Base-by-base conservation (phyloP, 2,329 filamentous ascomycete species). In the Colletotrichum phormii region DNA sequence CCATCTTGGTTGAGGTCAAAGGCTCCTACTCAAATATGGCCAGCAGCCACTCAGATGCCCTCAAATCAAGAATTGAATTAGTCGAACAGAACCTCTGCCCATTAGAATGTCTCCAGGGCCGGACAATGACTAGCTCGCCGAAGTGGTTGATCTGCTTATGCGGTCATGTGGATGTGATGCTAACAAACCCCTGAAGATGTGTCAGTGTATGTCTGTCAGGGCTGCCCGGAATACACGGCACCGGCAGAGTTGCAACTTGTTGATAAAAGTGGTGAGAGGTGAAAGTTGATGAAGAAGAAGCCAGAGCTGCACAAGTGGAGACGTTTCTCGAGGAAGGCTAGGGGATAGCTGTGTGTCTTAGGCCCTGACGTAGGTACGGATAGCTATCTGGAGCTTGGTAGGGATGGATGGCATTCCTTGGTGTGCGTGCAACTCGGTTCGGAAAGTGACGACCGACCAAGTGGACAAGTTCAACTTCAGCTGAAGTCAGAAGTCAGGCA, bases 401-500 rank as follows among this genome's bases (percentile, higher is more conserved):
- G 37, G 67, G 53, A 58, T 65, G 67, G 53, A 64, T 69, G 55
- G 24, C 35, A 55, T 59, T 31, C 26, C 35, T 33, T 26, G 35
- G 18, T 42, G 29, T 35, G 37, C 24, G 35, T 35, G 18, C 33
- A 22, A 31, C 29, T 57, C 29, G 4, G 24, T 15, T 13, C 29
- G 49, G 54, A 11, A 37, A 37, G 42, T 31, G 26, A 15, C 26
- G 26, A 62, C 5, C 4, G 42, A 15, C 46, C 33, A 29, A 35
- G 12, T 63, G 64, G 55, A 35, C n/a, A 51, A 53, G 5, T 15
- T 15, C n/a, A 60, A 31, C 42, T 69, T 70, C 42, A 49, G 54
- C 70, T 29, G 42, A 64, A 61, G 37, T 60, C 57, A 3, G 64
- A 49, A 49, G 42, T 66, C 53, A 65, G 61, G 31, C 26, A 59